Conservation (phyloP, 202 grass and related monocot species). For the Panicum virgatum region DNA sequence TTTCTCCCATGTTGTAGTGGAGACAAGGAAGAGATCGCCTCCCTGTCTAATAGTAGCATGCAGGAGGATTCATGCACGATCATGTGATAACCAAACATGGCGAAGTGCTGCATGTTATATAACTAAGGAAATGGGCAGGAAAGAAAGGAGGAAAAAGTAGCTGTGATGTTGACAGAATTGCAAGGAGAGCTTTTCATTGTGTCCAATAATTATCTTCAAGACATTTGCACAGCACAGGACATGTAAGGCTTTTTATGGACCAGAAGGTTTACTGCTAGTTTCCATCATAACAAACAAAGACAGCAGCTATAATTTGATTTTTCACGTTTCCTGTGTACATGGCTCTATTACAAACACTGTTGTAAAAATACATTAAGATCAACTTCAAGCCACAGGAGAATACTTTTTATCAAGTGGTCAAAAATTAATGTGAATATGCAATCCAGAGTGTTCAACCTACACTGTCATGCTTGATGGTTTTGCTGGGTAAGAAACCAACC, state of each 20-base stretch:
- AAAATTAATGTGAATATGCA: conserved; percentile 38
- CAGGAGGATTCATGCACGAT: conserved; percentile 44
- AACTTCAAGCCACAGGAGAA: conserved; percentile 6
- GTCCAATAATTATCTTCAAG: conserved; percentile 28
- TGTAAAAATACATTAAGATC: conserved; percentile 23
- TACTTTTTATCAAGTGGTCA: conserved; percentile 37
- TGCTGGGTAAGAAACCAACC: conserved; percentile 34
- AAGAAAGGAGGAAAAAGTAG: conserved; percentile 37
- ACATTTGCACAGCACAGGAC: conserved; percentile 11
- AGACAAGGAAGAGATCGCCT: conserved; percentile 39
- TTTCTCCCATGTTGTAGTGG: conserved; percentile 53
- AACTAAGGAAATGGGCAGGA: conserved; percentile 51
- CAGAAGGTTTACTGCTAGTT: conserved; percentile 35
- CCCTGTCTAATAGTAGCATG: conserved; percentile 42
- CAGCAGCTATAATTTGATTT: conserved; percentile 30
- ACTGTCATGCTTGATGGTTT: conserved; percentile 47
- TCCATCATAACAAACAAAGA: conserved; percentile 33
- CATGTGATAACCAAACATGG: conserved; percentile 42
- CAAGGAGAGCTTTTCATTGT: conserved; percentile 39
- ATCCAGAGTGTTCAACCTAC: conserved; percentile 38
- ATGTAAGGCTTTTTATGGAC: conserved; percentile 50
- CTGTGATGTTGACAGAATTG: conserved; percentile 60
- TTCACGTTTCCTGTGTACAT: conserved; percentile 27
- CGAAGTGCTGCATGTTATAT: conserved; percentile 49
- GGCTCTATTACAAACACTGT: conserved; percentile 1